A percentile compares a stretch with the other conserved stretches of the same genome.
These are phyloP conservation scores for Glycyrrhiza uralensis DNA, from an alignment of 306 rosid genomes.

Conservation along the genomic window DNA sequence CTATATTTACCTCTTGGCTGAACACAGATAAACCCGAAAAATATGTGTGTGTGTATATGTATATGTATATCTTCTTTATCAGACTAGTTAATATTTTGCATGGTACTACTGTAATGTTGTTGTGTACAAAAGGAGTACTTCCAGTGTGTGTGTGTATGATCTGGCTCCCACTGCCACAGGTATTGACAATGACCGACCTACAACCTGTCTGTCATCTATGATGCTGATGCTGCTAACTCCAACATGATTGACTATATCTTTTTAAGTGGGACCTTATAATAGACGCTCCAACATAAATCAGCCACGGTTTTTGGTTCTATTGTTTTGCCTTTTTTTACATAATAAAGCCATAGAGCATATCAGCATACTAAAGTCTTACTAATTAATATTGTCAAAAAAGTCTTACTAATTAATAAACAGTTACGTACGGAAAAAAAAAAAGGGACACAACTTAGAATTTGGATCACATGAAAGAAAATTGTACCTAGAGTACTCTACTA, in stretches of 20 bases:
- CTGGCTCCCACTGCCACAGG: conserved; percentile 54
- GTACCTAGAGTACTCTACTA: too few relatives aligned
- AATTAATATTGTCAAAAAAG: neutral
- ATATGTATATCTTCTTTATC: conserved; percentile 15
- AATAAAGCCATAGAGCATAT: neutral
- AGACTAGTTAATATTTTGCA: conserved; percentile 41
- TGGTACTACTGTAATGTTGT: conserved; percentile 51
- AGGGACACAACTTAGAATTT: neutral
- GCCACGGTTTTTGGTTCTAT: conserved; percentile 12
- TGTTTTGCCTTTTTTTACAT: conserved; percentile 11
- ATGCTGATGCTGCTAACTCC: conserved; percentile 25
- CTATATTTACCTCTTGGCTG: too few relatives aligned
- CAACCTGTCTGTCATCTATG: conserved; percentile 19
- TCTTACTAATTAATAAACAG: neutral
- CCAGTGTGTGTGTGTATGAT: conserved; percentile 27
- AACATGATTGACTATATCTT: neutral
- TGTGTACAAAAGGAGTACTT: neutral
- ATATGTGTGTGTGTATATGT: too few relatives aligned
- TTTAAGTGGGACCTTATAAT: conserved; percentile 18
- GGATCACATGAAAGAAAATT: neutral
- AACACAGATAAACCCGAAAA: too few relatives aligned
- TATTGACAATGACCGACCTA: conserved; percentile 45
- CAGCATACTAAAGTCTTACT: neutral
- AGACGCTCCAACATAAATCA: conserved; percentile 12
- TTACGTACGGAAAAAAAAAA: neutral